Percentiles rank a stretch among this genome's conserved stretches.
Conservation (phyloP, 2,329 filamentous ascomycete genomes). For the Phialocephala subalpina region DNA sequence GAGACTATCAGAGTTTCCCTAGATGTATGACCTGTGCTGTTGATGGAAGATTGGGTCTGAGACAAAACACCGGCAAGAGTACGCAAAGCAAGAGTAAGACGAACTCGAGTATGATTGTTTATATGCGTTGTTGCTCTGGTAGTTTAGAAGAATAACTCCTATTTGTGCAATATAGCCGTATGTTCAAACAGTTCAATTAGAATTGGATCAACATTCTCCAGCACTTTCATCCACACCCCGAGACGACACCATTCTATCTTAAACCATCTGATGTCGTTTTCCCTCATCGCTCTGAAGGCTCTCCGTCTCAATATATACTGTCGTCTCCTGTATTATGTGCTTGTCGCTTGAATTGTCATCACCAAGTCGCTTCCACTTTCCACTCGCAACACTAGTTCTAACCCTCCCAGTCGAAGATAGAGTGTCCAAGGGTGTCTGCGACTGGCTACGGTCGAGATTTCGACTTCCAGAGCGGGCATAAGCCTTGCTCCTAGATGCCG, state of each 20-base stretch:
- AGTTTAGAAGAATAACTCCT: neutral
- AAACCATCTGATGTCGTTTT: constrained; percentile 5
- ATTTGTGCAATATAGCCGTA: neutral
- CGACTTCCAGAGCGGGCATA: constrained; percentile 10
- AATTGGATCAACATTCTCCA: neutral
- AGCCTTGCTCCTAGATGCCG: constrained; percentile 6
- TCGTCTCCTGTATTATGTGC: constrained; percentile 15
- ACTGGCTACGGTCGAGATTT: constrained; percentile 2
- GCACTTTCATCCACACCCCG: neutral
- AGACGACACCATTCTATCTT: constrained; percentile 3
- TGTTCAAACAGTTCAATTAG: neutral
- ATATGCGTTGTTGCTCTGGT: neutral
- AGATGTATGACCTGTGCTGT: neutral
- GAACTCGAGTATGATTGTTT: neutral
- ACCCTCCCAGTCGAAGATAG: constrained; percentile 6
- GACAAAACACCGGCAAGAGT: neutral
- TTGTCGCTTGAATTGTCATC: constrained; percentile 16
- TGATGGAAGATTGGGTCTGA: neutral
- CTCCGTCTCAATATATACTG: constrained; percentile 5
- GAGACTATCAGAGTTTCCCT: no score
- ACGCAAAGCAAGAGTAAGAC: neutral
- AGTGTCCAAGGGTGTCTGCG: constrained; percentile 7
- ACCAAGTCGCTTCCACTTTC: constrained; percentile 17
- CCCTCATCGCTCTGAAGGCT: constrained; percentile 15
- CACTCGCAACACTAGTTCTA: constrained; percentile 6